Conservation (phyloP, 2,329 filamentous ascomycete species). For the Exophiala sp. region DNA sequence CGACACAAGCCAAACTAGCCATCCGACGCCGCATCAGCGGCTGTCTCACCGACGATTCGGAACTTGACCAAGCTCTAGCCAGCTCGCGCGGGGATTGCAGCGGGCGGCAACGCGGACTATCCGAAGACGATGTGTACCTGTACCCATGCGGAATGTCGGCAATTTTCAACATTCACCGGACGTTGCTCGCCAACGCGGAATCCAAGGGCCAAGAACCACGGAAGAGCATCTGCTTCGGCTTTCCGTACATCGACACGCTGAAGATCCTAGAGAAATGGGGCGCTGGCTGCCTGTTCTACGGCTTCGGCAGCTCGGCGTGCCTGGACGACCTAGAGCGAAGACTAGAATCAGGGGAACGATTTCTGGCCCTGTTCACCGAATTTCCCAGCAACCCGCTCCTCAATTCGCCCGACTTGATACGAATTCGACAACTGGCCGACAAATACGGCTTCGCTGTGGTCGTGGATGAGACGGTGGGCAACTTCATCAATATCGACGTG, state of each 20-base stretch:
- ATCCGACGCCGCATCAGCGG: slow-evolving; percentile 84
- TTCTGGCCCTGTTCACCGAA: slow-evolving; percentile 83
- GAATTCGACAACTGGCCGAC: slow-evolving; percentile 75
- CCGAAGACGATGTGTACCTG: slow-evolving; percentile 81
- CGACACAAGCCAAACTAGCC: slow-evolving; percentile 75
- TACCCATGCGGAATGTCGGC: slow-evolving; percentile 90
- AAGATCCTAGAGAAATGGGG: slow-evolving; percentile 95
- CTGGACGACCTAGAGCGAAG: slow-evolving; percentile 74
- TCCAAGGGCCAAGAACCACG: slow-evolving; percentile 34
- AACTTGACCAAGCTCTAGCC: slow-evolving; percentile 56
- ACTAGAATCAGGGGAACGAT: slow-evolving; percentile 65
- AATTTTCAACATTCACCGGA: slow-evolving; percentile 81
- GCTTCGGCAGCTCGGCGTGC: slow-evolving; percentile 67
- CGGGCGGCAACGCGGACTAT: slow-evolving; percentile 53
- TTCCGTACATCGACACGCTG: slow-evolving; percentile 92
- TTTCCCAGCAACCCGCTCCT: slow-evolving; percentile 91
- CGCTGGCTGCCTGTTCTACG: slow-evolving; percentile 82
- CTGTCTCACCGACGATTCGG: slow-evolving; percentile 66
- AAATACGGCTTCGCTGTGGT: slow-evolving; percentile 83
- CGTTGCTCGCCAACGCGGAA: slow-evolving; percentile 60
- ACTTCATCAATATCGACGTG: slow-evolving; percentile 92
- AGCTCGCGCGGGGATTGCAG: slow-evolving; percentile 32
- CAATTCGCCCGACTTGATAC: slow-evolving; percentile 71
- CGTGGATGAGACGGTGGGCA: slow-evolving; percentile 93
- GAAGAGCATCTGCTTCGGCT: slow-evolving; percentile 89